These are phyloP conservation scores for Corchorus olitorius DNA, from an alignment of 345 rosid species.

Conservation along the genomic window DNA sequence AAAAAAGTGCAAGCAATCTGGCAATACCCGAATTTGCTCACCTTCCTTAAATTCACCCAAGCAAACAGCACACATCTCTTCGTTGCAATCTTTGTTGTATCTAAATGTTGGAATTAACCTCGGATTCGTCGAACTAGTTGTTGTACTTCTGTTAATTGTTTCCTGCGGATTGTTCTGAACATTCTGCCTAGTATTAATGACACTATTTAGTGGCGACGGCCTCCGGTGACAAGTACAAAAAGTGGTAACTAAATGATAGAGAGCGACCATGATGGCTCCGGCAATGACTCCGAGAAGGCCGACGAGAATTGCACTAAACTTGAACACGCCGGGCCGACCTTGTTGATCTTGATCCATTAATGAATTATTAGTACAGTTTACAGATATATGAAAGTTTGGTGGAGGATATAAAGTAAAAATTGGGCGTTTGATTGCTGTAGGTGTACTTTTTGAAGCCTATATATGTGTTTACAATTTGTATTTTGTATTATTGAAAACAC, in stretches of 20 bases:
- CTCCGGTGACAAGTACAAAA: conserved; percentile 17
- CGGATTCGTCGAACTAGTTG: background rate
- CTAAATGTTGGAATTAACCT: conserved; percentile 15
- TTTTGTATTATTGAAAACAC: background rate
- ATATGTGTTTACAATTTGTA: background rate
- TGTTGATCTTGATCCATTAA: conserved; percentile 28
- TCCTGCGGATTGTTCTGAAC: background rate
- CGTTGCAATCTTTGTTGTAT: conserved; percentile 35
- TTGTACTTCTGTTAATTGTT: background rate
- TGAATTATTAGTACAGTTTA: background rate
- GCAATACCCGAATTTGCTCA: conserved; percentile 45
- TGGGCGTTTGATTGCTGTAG: background rate
- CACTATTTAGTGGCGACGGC: background rate
- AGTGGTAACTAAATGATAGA: conserved; percentile 35
- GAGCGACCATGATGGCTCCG: conserved; percentile 41
- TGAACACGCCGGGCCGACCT: background rate
- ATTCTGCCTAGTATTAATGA: background rate
- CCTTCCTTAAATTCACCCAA: conserved; percentile 45
- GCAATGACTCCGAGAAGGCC: conserved; percentile 45
- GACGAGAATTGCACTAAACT: conserved; percentile 32
- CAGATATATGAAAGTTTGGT: background rate
- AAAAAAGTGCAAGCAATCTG: conserved; percentile 41
- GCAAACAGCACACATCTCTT: conserved; percentile 53
- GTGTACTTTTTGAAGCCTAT: background rate
- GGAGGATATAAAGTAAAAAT: background rate